Evolutionary conservation across 2,329 filamentous ascomycete species (phyloP).

Genomic region (Aureobasidium uvarum): DNA sequence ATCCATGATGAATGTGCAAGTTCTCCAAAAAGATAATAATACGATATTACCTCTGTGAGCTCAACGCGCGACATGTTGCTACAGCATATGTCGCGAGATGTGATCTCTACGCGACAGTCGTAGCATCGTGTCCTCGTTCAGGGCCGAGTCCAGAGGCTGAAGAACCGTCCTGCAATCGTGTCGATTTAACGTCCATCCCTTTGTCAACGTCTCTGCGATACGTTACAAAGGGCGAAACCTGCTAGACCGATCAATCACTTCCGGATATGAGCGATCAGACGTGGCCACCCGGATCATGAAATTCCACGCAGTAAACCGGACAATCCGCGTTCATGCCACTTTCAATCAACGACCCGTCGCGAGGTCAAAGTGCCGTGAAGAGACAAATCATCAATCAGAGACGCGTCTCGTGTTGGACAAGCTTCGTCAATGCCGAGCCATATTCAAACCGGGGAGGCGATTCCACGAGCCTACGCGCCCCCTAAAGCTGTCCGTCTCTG

Average conservation of each 20-base stretch:
- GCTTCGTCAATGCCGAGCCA: conserved; percentile 8
- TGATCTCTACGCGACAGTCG: not conserved
- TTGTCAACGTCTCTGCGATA: not conserved
- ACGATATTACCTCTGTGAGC: not conserved
- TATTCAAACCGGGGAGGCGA: not conserved
- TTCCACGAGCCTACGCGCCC: conserved; percentile 3
- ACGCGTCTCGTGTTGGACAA: conserved; percentile 11
- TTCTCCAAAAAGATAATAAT: not conserved
- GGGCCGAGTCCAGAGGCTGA: not conserved
- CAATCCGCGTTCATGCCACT: not conserved
- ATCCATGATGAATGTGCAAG: not conserved
- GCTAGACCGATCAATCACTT: not conserved
- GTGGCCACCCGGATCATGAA: not conserved
- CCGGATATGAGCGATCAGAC: not conserved
- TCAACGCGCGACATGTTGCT: not conserved
- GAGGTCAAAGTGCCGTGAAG: not conserved
- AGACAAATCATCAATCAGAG: conserved; percentile 1
- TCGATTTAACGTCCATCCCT: not conserved
- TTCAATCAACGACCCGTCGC: not conserved
- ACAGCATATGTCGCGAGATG: not conserved
- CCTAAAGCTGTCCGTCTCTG: not conserved
- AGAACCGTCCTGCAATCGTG: not conserved
- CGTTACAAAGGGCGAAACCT: not conserved
- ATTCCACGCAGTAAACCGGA: not conserved
- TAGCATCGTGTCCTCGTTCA: not conserved